Evolutionary conservation across 108 stramenopile species (phyloP).

Genomic region (Hondaea fermentalgiana): DNA sequence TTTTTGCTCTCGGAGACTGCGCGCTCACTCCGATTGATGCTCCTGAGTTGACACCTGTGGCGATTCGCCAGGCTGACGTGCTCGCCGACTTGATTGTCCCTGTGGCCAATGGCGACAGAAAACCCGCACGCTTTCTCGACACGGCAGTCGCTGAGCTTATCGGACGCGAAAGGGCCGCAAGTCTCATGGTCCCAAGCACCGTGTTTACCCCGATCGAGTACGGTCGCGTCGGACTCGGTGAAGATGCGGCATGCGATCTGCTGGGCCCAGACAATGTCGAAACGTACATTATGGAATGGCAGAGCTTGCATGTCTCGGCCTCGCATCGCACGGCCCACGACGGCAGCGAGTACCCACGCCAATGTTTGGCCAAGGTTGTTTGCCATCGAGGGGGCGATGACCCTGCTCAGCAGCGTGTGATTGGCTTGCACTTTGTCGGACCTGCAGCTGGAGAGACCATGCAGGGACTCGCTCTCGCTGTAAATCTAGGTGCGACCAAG

Average conservation of each 20-base stretch:
- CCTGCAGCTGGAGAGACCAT: conserved; percentile 91
- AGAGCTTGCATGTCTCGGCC: neutral
- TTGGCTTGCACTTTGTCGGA: conserved; percentile 91
- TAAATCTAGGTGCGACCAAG: conserved; percentile 75
- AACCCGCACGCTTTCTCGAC: conserved; percentile 32
- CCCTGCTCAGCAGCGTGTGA: conserved; percentile 35
- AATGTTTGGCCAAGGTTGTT: neutral
- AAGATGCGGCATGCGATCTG: conserved; percentile 35
- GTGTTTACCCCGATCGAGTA: conserved; percentile 54
- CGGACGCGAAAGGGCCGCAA: conserved; percentile 4
- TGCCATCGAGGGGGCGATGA: neutral
- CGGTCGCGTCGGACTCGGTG: conserved; percentile 42
- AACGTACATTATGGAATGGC: conserved; percentile 10
- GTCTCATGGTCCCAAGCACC: conserved; percentile 36
- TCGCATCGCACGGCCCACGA: neutral
- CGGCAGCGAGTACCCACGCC: neutral
- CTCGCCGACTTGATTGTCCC: conserved; percentile 39
- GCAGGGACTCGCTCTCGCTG: conserved; percentile 82
- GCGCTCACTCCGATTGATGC: conserved; percentile 1
- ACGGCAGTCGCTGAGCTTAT: neutral
- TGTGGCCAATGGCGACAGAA: neutral
- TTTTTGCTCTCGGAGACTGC: conserved; percentile 46
- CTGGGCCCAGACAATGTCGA: conserved; percentile 9
- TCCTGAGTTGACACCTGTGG: conserved; percentile 46
- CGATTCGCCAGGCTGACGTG: conserved; percentile 41